Conservation (phyloP, 495 filamentous ascomycete species). For the Cercophora scortea region DNA sequence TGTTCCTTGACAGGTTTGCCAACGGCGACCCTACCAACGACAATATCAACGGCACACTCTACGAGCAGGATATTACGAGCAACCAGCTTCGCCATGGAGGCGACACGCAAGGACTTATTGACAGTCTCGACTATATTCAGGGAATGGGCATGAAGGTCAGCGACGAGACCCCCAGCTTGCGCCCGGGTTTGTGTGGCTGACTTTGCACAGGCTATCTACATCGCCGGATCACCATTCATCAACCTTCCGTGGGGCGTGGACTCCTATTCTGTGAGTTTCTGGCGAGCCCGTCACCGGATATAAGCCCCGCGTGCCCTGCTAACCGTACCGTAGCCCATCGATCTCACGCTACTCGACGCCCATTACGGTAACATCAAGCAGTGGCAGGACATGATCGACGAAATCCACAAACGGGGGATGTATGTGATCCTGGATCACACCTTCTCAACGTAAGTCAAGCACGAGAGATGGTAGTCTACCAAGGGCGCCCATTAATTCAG, state of each 20-base stretch:
- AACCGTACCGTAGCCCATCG: conserved; percentile 45
- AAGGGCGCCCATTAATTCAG: conserved; percentile 51
- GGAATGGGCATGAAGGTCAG: conserved; percentile 56
- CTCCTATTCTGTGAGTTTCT: conserved; percentile 33
- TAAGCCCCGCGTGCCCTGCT: conserved; percentile 13
- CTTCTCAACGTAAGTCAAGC: conserved; percentile 41
- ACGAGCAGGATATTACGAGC: conserved; percentile 56
- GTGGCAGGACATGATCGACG: conserved; percentile 56
- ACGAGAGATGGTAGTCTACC: not conserved
- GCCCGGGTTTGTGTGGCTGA: not conserved
- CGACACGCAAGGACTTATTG: conserved; percentile 54
- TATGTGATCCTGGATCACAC: conserved; percentile 68
- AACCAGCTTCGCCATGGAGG: conserved; percentile 66
- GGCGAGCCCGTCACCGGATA: too few relatives aligned
- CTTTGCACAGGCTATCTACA: conserved; percentile 47
- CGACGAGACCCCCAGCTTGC: too few relatives aligned
- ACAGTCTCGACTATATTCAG: conserved; percentile 65
- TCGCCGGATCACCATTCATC: conserved; percentile 49
- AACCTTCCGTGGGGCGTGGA: conserved; percentile 40
- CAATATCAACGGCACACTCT: conserved; percentile 57
- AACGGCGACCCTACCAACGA: conserved; percentile 66
- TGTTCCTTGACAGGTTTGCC: conserved; percentile 61
- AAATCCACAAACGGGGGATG: conserved; percentile 59
- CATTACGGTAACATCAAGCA: conserved; percentile 42
- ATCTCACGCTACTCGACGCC: conserved; percentile 20